Percentiles rank a stretch among this genome's conserved stretches.
Evolutionary conservation across 495 filamentous ascomycete species (phyloP).

Genomic region (Hyphodiscus hymeniophilus): DNA sequence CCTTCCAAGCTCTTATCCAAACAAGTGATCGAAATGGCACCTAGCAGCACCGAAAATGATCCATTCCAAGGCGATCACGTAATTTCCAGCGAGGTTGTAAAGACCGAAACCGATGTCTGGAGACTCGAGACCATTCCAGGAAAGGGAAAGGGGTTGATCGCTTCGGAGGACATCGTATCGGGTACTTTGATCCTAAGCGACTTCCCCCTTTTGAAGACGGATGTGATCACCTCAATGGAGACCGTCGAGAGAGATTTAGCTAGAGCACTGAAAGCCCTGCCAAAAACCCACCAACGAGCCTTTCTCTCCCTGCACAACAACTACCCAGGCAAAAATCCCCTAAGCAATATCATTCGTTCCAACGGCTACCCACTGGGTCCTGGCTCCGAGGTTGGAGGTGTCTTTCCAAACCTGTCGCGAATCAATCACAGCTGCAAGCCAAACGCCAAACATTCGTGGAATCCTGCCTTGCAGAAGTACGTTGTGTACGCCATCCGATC

Average conservation of each 20-base stretch:
- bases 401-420: slow-evolving; percentile 29
- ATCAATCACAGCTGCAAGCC: slow-evolving; percentile 37
- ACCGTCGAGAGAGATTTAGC: slow-evolving; percentile 25
- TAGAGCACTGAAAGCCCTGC: slow-evolving; percentile 24
- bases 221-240: slow-evolving; percentile 19
- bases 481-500: slow-evolving; percentile 32
- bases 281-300: slow-evolving; percentile 29
- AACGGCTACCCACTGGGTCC: slow-evolving; percentile 32
- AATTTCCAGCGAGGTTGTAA: too few relatives aligned
- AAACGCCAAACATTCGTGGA: slow-evolving; percentile 35
- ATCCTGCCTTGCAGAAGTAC: slow-evolving; percentile 23
- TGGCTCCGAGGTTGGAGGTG: slow-evolving; percentile 24
- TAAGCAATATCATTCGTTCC: slow-evolving; percentile 30
- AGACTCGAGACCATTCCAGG: slow-evolving; percentile 28
- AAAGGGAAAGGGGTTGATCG: slow-evolving; percentile 32
- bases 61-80: too few relatives aligned
- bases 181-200: slow-evolving; percentile 35
- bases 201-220: slow-evolving; percentile 29
- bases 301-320: slow-evolving; percentile 37
- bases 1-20: too few relatives aligned
- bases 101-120: slow-evolving; percentile 18
- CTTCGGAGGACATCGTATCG: slow-evolving; percentile 27
- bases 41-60: too few relatives aligned
- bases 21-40: too few relatives aligned
- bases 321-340: slow-evolving; percentile 26